Conservation (phyloP, 2,329 filamentous ascomycete species). For the Helotiales sp. region DNA sequence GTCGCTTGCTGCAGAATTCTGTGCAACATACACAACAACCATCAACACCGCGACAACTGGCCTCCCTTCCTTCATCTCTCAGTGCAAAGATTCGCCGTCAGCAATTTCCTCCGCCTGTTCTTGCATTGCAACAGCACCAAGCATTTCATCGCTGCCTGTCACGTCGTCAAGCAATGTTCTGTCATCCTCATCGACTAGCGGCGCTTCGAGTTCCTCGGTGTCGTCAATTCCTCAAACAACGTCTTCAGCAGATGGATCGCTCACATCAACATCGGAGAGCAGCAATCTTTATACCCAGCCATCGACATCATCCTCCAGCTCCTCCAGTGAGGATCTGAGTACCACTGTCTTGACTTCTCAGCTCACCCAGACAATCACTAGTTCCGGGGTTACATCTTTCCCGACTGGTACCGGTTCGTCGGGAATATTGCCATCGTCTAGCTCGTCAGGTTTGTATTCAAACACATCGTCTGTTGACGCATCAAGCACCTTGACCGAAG, state of each 20-base stretch:
- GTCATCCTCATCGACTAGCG: neutral
- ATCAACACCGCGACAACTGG: constrained; percentile 29
- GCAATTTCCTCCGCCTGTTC: constrained; percentile 38
- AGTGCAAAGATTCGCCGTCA: constrained; percentile 31
- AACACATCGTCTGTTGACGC: neutral
- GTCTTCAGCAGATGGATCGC: neutral
- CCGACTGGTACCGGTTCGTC: constrained; percentile 6
- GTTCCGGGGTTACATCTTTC: neutral
- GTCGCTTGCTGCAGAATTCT: constrained; percentile 28
- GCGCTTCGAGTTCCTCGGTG: neutral
- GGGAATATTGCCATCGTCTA: neutral
- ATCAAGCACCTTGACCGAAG: neutral
- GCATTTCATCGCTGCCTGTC: neutral
- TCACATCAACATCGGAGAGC: constrained; percentile 6
- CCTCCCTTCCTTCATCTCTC: constrained; percentile 35
- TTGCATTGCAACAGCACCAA: constrained; percentile 22
- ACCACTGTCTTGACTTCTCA: constrained; percentile 3
- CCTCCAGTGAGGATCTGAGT: neutral
- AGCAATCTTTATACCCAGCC: neutral
- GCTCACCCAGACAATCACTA: neutral
- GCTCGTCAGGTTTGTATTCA: neutral
- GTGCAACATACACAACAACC: constrained; percentile 36
- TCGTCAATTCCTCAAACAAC: neutral
- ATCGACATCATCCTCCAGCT: neutral
- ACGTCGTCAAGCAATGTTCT: neutral